These are phyloP conservation scores for Gracilaria caudata DNA, from an alignment of 23 red algal species.

Conservation along the genomic window DNA sequence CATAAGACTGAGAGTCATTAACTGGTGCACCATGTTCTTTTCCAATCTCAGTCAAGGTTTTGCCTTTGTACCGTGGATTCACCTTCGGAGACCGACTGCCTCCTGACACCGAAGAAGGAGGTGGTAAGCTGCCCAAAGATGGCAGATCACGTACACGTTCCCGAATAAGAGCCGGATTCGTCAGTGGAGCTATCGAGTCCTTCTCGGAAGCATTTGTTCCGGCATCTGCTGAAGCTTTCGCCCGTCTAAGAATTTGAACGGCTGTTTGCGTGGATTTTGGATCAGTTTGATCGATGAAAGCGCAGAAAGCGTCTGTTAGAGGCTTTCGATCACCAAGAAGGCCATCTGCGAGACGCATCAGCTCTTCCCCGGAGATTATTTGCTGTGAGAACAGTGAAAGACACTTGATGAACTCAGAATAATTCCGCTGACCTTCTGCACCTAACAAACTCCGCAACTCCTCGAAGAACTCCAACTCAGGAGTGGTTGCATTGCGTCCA, in stretches of 20 bases:
- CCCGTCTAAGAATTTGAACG: conserved; percentile 34
- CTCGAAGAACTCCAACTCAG: conserved; percentile 88
- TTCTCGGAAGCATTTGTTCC: neutral
- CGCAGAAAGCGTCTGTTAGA: conserved; percentile 82
- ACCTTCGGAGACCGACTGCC: conserved; percentile 36
- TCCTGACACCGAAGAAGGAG: neutral
- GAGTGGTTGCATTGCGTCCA: conserved; percentile 10
- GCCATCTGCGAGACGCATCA: conserved; percentile 88
- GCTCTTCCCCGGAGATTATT: conserved; percentile 85
- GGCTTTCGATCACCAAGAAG: conserved; percentile 67
- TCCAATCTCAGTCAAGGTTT: conserved; percentile 44
- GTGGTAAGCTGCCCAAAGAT: conserved; percentile 4
- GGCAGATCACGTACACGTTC: conserved; percentile 5
- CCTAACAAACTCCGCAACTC: conserved; percentile 78
- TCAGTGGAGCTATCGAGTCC: neutral
- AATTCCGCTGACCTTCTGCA: conserved; percentile 55
- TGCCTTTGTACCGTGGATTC: conserved; percentile 47
- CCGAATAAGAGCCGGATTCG: neutral
- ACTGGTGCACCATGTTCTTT: conserved; percentile 26
- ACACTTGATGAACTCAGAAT: conserved; percentile 98
- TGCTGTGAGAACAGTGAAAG: conserved; percentile 88
- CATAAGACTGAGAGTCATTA: conserved; percentile 22
- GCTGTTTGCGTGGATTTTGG: conserved; percentile 58
- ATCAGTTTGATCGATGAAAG: conserved; percentile 71
- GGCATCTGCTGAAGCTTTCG: neutral